Evolutionary conservation across 2,329 filamentous ascomycete species (phyloP).

Genomic region (Aspergillus pseudoviridinutans): DNA sequence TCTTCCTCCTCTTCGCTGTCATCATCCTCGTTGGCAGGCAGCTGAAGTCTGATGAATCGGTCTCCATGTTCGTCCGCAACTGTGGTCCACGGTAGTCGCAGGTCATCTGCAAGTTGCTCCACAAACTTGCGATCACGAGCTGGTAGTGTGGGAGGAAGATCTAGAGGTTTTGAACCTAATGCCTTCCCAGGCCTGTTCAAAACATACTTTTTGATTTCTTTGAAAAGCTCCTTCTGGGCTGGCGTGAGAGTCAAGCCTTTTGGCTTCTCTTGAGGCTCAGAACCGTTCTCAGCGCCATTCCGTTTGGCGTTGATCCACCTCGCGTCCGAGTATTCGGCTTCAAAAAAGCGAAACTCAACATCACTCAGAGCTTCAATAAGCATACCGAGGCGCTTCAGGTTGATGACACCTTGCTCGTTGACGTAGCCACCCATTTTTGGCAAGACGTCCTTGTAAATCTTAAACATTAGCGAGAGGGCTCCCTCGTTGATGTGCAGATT

Average conservation of each 20-base stretch:
- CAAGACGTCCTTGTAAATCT: conserved; percentile 86
- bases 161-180: conserved; percentile 52
- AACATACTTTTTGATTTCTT: conserved; percentile 77
- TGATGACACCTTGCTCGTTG: conserved; percentile 91
- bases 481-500: conserved; percentile 98
- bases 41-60: conserved; percentile 61
- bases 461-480: conserved; percentile 94
- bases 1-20: conserved; percentile 68
- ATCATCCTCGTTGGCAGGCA: conserved; percentile 50
- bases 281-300: conserved; percentile 63
- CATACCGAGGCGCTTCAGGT: conserved; percentile 71
- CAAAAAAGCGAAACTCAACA: conserved; percentile 89
- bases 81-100: conserved; percentile 64
- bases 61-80: conserved; percentile 62
- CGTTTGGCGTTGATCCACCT: conserved; percentile 90
- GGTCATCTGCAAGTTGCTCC: conserved; percentile 72
- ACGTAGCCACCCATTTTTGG: conserved; percentile 89
- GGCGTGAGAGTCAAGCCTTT: conserved; percentile 71
- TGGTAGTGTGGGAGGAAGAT: conserved; percentile 68
- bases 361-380: conserved; percentile 81
- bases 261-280: conserved; percentile 53
- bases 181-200: conserved; percentile 59
- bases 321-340: conserved; percentile 80
- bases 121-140: conserved; percentile 91
- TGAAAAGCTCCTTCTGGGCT: conserved; percentile 76